phyloP scores from a whole-genome alignment of 2,329 filamentous ascomycete genomes.

The Ophiostoma angusticollis region DNA sequence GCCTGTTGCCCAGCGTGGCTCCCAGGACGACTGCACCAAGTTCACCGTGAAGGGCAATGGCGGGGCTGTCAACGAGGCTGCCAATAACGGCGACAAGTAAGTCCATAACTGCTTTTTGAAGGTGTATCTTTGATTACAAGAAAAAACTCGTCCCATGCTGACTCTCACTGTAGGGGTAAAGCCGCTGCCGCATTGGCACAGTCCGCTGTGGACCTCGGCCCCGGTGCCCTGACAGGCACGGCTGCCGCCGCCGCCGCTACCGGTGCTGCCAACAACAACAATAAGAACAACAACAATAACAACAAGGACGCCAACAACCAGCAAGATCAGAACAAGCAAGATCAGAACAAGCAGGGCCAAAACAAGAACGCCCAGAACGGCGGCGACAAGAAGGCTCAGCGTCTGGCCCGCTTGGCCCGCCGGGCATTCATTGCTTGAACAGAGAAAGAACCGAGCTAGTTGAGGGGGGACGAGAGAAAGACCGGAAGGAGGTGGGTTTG shows the following conservation, averaged over 20 bases:
- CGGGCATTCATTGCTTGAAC: constrained; percentile 14
- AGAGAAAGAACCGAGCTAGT: background rate
- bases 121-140: too few species aligned
- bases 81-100: constrained; percentile 18
- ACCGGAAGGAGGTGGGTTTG: too few species aligned
- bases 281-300: constrained; percentile 8
- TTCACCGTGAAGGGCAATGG: constrained; percentile 25
- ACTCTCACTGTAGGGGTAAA: constrained; percentile 9
- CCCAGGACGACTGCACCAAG: constrained; percentile 32
- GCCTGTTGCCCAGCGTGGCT: constrained; percentile 31
- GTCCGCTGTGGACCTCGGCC: constrained; percentile 17
- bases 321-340: constrained; percentile 11
- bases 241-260: constrained; percentile 11
- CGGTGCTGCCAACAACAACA: constrained; percentile 11
- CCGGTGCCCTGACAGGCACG: constrained; percentile 13
- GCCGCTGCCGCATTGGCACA: constrained; percentile 14
- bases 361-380: constrained; percentile 6
- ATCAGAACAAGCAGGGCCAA: constrained; percentile 7
- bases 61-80: constrained; percentile 17
- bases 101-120: too few species aligned
- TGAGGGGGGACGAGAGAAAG: background rate
- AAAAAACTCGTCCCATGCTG: background rate
- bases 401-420: constrained; percentile 14
- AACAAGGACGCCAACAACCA: constrained; percentile 7
- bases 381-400: constrained; percentile 7